Evolutionary conservation across 768 basidiomycete species (phyloP), one percentile per base, ranked within the genome.

Genomic region (Suillus decipiens): DNA sequence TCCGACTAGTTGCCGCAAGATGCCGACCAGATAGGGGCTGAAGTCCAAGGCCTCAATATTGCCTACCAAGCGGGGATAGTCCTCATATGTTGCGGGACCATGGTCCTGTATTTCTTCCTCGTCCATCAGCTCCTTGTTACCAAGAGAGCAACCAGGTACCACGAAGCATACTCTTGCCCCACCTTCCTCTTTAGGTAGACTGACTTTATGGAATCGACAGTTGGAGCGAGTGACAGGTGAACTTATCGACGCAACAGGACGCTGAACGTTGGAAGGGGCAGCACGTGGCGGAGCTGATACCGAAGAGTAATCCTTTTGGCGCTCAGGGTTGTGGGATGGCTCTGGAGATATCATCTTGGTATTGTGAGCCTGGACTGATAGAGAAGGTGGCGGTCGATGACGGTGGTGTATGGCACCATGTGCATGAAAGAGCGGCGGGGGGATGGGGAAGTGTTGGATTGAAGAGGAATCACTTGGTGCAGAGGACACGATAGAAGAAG

Each of bases 121-220:
- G 36, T 80, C 71, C 76, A 89, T 88, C 56, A 89, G 71, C 63
- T 84, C 81, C 42, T 69, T 67, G 67, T 89, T 80, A 36, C 79
- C 80, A 47, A 90, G 80, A 8, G 88, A 84, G 66, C 89, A 90
- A 1, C 87, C 87, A 0, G 89, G 89, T 6, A 89, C 86, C 36
- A 89, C 79, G 74, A 90, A 90, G 66, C 69, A 81, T n/a, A 87
- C 75, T 8, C 84, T 82, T 37, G 78, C 79, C 5, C 82, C 81
- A 36, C 78, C 77, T 60, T 86, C 84, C 61, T 82, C 81, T 43
- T 75, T 77, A 1, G 87, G 87, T 24, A 90, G 71, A 65, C 86
- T 87, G 68, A 90, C 86, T 63, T 82, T 85, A 69, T 86, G 88
- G 72, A 86, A 90, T 45, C 86, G 85, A 67, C 89, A 90, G 60